Evolutionary conservation across 345 rosid species (phyloP).

Genomic region (Aquilaria sinensis): DNA sequence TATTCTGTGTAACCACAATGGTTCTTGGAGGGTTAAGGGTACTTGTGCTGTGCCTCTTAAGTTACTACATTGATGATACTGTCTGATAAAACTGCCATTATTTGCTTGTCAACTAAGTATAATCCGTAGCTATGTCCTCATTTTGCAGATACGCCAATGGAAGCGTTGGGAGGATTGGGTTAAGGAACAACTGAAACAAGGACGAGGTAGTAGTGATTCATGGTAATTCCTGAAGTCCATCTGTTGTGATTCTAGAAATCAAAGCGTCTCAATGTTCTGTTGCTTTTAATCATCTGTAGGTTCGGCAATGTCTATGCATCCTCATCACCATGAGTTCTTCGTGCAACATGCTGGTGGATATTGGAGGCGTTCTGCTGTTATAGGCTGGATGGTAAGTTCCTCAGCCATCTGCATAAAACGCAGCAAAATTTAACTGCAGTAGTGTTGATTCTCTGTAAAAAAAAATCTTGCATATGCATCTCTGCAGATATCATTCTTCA

Average conservation of each 20-base stretch:
- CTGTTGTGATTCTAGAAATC: not conserved
- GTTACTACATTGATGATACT: not conserved
- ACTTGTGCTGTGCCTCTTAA: slow-evolving; percentile 9
- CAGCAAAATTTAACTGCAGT: not conserved
- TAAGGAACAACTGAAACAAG: not conserved
- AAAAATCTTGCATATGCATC: slow-evolving; percentile 2
- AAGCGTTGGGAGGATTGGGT: slow-evolving; percentile 57
- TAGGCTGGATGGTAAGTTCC: slow-evolving; percentile 67
- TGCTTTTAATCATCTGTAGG: slow-evolving; percentile 13
- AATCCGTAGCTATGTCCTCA: not conserved
- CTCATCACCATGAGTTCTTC: slow-evolving; percentile 24
- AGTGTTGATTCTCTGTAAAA: not conserved
- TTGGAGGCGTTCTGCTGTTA: slow-evolving; percentile 59
- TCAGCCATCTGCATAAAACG: not conserved
- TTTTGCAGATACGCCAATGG: slow-evolving; percentile 69
- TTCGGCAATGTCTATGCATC: slow-evolving; percentile 12
- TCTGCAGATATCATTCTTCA: slow-evolving; percentile 73
- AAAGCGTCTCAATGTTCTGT: not conserved
- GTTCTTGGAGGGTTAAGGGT: slow-evolving; percentile 80
- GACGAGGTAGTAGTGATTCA: slow-evolving; percentile 12
- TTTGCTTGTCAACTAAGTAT: not conserved
- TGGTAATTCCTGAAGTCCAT: not conserved
- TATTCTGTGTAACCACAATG: slow-evolving; percentile 74
- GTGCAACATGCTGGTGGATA: slow-evolving; percentile 39
- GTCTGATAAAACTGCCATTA: not conserved